These are phyloP conservation scores for Pharnaceum exiguum DNA, from an alignment of 148 eudicot species.

Conservation along the genomic window DNA sequence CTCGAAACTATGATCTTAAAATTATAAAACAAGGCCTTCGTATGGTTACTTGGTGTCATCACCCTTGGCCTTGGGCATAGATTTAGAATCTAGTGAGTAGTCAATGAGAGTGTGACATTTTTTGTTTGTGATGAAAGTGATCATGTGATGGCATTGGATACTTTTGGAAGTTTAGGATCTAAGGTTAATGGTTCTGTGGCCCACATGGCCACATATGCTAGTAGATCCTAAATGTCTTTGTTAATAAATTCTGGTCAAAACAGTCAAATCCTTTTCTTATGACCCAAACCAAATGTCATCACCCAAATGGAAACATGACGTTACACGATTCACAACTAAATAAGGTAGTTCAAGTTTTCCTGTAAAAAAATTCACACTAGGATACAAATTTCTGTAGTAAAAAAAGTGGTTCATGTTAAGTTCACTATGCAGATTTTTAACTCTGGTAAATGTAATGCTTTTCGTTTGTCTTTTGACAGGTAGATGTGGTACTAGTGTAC, in stretches of 20 bases:
- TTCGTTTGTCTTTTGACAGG: no score
- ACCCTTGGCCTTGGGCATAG: neutral
- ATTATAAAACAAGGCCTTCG: no score
- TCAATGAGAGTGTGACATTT: neutral
- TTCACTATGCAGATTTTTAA: no score
- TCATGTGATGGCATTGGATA: conserved; percentile 2
- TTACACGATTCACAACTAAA: neutral
- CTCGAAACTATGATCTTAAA: no score
- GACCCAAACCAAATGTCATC: neutral
- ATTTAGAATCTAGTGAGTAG: conserved; percentile 7
- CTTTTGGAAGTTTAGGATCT: conserved; percentile 19
- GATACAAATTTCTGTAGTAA: no score
- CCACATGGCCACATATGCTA: conserved; percentile 16
- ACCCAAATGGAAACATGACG: neutral
- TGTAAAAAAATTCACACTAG: no score
- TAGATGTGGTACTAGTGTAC: no score
- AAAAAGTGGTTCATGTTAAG: no score
- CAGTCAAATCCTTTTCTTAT: conserved; percentile 16
- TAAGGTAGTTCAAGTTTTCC: no score
- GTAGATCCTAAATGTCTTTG: conserved; percentile 16
- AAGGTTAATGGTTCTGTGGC: conserved; percentile 9
- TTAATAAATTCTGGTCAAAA: conserved; percentile 13
- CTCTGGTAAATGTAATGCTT: no score
- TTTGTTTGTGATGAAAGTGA: neutral
- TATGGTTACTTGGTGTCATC: no score